Base-by-base conservation (phyloP, 257 asterid species). In the Solanum infundibuliforme region DNA sequence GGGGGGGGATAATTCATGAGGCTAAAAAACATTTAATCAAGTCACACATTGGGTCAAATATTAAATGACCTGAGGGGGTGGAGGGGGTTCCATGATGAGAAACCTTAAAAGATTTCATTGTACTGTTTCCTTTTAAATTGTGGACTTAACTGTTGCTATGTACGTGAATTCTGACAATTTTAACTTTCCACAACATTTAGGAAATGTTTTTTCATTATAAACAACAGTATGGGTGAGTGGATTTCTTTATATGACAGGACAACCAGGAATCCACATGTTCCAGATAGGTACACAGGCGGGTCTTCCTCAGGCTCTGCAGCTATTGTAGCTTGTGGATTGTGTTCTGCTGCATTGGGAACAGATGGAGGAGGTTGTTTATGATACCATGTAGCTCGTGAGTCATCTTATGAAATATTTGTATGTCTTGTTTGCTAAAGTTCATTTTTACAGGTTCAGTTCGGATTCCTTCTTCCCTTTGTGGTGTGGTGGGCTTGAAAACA, bases 291-390 rank as follows among this genome's bases (percentile, higher is more conserved):
- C 92, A 96, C 99, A 5, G 99, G 99, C 60, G 99, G 99, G 46
- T 97, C 99, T 89, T 97, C 98, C 86, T 96, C 99, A 46, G 99
- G 99, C 38, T 96, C 99, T 4, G 98, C 99, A 20, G 99, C 99
- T 88, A 93, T 97, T 90, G 99, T 97, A 88, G 95, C 99, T 87
- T 91, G 95, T 91, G 99, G 99, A 89, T 89, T 97, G 82, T 96
- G 98, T 92, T 92, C 98, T 82, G 99, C 99, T 86, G 98, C 99
- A 87, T 86, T 97, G 55, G 99, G 99, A 89, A 95, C 98, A 83
- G 99, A 97, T 91, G 99, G 99, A 58, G 99, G 99, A 97, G 99
- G 99, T 97, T 93, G 93, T 90, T 87, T 89, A 84, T 86, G 81
- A 62, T 43, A 71, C 76, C 87, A 71, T 66, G 60, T 76, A 90